Evolutionary conservation across 176 grass and related monocot genomes (phyloP).

Genomic region (Aegilops bicornis): DNA sequence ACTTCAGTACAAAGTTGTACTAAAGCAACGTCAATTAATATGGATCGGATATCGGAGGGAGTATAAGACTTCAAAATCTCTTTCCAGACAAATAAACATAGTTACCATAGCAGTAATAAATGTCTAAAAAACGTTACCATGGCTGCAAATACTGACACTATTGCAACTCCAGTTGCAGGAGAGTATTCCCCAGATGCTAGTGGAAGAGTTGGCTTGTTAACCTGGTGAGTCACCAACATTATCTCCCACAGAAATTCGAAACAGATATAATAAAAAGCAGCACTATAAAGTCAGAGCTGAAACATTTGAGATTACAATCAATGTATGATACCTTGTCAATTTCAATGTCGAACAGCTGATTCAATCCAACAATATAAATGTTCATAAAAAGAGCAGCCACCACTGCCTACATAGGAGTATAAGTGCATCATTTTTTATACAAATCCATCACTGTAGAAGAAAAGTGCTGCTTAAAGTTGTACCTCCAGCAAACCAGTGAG

Average conservation of each 20-base stretch:
- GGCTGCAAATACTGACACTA: slow-evolving; percentile 71
- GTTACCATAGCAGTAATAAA: background rate
- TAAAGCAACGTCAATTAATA: too few species aligned
- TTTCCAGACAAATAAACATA: background rate
- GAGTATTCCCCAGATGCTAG: slow-evolving; percentile 97
- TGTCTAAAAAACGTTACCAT: slow-evolving; percentile 49
- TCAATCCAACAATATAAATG: slow-evolving; percentile 97
- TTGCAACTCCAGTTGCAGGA: slow-evolving; percentile 62
- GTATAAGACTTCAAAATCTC: too few species aligned
- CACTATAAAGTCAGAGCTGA: background rate
- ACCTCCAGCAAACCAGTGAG: slow-evolving; percentile 84
- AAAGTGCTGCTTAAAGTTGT: slow-evolving; percentile 22
- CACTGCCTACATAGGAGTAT: slow-evolving; percentile 54
- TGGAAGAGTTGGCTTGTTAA: slow-evolving; percentile 97
- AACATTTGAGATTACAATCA: background rate
- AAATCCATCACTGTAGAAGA: background rate
- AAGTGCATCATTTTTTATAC: slow-evolving; percentile 21
- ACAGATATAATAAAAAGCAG: slow-evolving; percentile 9
- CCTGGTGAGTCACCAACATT: slow-evolving; percentile 40
- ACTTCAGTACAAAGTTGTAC: background rate
- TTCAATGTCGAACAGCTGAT: slow-evolving; percentile 93
- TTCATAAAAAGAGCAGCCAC: slow-evolving; percentile 96
- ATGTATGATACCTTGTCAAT: slow-evolving; percentile 79
- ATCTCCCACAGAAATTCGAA: slow-evolving; percentile 8
- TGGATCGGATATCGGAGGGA: too few species aligned